Conservation (phyloP, 1,139 yeast species). For the Pichia sp. region DNA sequence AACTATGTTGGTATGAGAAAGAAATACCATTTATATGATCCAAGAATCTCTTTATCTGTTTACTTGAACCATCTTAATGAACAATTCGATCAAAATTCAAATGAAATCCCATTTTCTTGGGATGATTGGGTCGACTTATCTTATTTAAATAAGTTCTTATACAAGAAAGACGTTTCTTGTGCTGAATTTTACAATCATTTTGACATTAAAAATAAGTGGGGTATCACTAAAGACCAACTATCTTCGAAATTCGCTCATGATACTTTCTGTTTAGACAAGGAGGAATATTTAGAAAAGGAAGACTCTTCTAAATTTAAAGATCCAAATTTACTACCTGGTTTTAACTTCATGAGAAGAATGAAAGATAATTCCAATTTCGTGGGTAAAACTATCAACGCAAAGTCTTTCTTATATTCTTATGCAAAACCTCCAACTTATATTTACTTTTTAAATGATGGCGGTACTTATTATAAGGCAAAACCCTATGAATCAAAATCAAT, state of each 20-base stretch:
- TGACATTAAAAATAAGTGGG: constrained; percentile 13
- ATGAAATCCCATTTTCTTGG: constrained; percentile 45
- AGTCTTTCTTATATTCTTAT: too few species aligned
- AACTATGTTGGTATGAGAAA: constrained; percentile 13
- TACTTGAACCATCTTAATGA: constrained; percentile 30
- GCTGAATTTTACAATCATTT: constrained; percentile 19
- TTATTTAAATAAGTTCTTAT: constrained; percentile 30
- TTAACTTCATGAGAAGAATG: constrained; percentile 32
- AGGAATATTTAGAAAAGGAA: constrained; percentile 6
- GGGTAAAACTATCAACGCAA: constrained; percentile 34
- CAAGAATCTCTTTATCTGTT: constrained; percentile 36
- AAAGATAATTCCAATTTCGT: constrained; percentile 32
- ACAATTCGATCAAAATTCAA: constrained; percentile 19
- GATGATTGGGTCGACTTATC: constrained; percentile 49
- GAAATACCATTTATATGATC: constrained; percentile 31
- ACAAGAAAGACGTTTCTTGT: constrained; percentile 1
- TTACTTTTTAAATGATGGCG: constrained; percentile 37
- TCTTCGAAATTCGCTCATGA: constrained; percentile 15
- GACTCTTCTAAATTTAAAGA: constrained; percentile 4
- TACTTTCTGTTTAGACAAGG: constrained; percentile 13
- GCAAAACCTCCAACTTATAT: constrained; percentile 40
- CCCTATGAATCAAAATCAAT: constrained; percentile 24
- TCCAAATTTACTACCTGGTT: constrained; percentile 35
- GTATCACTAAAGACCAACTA: neutral
- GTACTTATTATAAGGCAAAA: constrained; percentile 32